Evolutionary conservation across 208 protist genomes (phyloP).

Genomic region (Wallacemonas sp.): DNA sequence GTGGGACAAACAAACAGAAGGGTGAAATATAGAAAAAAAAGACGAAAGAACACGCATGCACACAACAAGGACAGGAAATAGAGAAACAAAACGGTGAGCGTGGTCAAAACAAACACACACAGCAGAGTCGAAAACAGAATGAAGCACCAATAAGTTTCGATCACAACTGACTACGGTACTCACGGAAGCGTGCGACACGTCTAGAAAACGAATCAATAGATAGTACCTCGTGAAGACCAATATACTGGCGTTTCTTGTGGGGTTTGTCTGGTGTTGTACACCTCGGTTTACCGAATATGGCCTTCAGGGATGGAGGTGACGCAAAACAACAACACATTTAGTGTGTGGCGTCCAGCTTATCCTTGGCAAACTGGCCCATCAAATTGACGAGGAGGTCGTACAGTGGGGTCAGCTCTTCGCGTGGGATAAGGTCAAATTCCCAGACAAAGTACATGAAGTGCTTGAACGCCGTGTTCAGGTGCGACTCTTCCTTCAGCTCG

Average conservation of each 20-base stretch:
- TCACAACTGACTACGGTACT: too few relatives aligned
- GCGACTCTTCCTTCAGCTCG: slow-evolving; percentile 95
- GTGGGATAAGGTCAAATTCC: slow-evolving; percentile 86
- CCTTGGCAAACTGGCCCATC: slow-evolving; percentile 78
- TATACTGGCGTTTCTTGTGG: too few relatives aligned
- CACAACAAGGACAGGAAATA: slow-evolving; percentile 6
- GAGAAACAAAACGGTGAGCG: background rate
- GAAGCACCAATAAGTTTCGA: background rate
- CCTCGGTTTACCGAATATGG: too few relatives aligned
- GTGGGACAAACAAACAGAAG: too few relatives aligned
- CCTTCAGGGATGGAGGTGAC: too few relatives aligned
- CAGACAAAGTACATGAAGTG: slow-evolving; percentile 92
- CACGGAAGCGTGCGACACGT: too few relatives aligned
- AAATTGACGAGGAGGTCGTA: slow-evolving; percentile 81
- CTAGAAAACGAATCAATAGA: too few relatives aligned
- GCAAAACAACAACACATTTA: too few relatives aligned
- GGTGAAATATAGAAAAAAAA: slow-evolving; percentile 15
- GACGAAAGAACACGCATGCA: background rate
- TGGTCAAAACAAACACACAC: background rate
- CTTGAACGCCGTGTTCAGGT: slow-evolving; percentile 97
- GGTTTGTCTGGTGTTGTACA: too few relatives aligned
- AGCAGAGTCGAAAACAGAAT: background rate
- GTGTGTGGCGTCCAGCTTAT: slow-evolving; percentile 40
- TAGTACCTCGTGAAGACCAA: too few relatives aligned
- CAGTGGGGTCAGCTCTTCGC: slow-evolving; percentile 78